Base-by-base conservation (phyloP, 1,139 yeast genomes). In the Pichia terricola region DNA sequence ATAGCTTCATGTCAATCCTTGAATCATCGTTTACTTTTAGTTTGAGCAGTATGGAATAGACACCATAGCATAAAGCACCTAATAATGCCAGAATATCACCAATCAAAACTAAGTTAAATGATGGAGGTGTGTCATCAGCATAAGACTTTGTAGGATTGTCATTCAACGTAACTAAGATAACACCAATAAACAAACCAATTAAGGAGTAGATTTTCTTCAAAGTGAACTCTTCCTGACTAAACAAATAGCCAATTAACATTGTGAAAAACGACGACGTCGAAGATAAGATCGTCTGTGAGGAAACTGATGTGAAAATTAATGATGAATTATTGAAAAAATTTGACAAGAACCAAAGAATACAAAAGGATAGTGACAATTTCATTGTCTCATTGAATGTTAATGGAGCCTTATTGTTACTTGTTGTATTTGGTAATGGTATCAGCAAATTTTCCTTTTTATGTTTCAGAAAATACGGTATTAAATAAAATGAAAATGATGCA, bases 201-300 rank as follows among this genome's bases (percentile, higher is more conserved):
- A 74, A 58, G 2, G 88, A 62, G 3, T 48, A 31, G 1, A 58
- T 28, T 60, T 91, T 91, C 39, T 72, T 68, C 28, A 62, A 58
- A 54, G 78, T 84, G 55, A 89, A 75, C 31, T 64, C 65, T 62
- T 91, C 98, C 7, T 88, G 75, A 31, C 79, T 68, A 49, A 79
- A 81, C 26, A 83, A 50, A 45, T 79, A 77, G 0, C 97, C 97
- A n/a, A 89, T 71, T 3, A 88, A 55, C 38, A 91, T 70, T 0
- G 98, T 91, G 73, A 91, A 91, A 60, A 91, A 88, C 11, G 96
- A 84, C 6, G 95, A 83, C 0, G 97, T 88, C 37, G 96, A 83
- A 7, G 95, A 82, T 38, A 91, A 65, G 34, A 91, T 89, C 4
- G 97, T 91, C 56, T 94, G 96, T 25, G 91, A 82, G 8, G 95